phyloP scores from a whole-genome alignment of 2,329 filamentous ascomycete genomes.

The Phaeosphaeria sp. region DNA sequence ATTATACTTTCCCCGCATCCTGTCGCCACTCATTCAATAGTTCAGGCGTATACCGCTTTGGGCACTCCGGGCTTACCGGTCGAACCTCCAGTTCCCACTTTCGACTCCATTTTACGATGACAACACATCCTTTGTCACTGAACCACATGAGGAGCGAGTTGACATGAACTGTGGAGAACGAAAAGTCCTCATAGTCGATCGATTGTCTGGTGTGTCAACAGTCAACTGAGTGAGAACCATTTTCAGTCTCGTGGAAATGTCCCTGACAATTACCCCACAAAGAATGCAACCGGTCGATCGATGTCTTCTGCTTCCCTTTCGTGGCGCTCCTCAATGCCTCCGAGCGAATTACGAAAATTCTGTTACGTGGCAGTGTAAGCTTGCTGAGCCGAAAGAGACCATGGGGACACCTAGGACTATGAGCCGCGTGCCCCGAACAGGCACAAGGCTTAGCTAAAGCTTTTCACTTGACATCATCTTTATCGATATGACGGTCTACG shows the following conservation, averaged over 20 bases:
- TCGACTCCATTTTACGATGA: neutral
- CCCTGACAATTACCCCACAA: slow-evolving; percentile 12
- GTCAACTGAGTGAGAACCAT: neutral
- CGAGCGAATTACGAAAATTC: slow-evolving; percentile 16
- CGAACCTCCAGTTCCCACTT: neutral
- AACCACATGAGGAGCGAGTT: neutral
- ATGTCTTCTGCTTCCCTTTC: neutral
- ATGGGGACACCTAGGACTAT: slow-evolving; percentile 4
- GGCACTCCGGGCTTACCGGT: neutral
- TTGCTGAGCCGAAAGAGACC: neutral
- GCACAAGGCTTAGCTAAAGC: slow-evolving; percentile 6
- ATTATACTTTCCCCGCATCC: neutral
- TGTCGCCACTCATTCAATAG: slow-evolving; percentile 10
- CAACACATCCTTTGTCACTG: neutral
- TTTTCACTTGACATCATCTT: slow-evolving; percentile 22
- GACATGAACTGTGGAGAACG: neutral
- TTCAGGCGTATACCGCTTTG: neutral
- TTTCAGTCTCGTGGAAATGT: neutral
- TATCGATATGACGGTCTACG: slow-evolving; percentile 9
- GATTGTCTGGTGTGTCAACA: neutral
- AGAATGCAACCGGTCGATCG: neutral
- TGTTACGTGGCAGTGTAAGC: slow-evolving; percentile 23
- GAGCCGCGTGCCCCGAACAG: slow-evolving; percentile 3
- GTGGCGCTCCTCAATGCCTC: neutral
- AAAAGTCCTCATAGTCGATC: neutral